phyloP scores from a whole-genome alignment of 768 basidiomycete species.

The Cystobasidium onofrii region DNA sequence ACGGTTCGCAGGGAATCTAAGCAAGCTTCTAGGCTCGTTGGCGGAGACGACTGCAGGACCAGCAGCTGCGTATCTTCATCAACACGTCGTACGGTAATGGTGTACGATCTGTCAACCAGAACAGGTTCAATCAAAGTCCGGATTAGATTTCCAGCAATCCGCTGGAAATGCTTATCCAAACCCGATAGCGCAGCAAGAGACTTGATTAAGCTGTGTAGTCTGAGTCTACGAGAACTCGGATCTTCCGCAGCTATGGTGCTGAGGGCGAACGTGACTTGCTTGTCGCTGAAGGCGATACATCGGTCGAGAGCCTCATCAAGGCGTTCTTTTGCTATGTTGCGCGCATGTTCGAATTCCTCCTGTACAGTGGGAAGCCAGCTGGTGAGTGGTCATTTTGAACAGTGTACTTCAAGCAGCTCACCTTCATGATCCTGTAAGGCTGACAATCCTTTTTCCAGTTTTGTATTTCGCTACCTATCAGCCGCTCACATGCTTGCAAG shows the following conservation, averaged over 20 bases:
- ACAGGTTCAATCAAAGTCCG: slow-evolving; percentile 8
- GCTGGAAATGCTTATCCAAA: slow-evolving; percentile 1
- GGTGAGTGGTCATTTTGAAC: no score
- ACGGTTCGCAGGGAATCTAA: background rate
- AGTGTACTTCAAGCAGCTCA: background rate
- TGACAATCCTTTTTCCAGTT: slow-evolving; percentile 4
- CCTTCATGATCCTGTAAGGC: slow-evolving; percentile 3
- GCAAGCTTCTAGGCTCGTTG: background rate
- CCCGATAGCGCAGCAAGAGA: background rate
- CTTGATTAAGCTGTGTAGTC: background rate
- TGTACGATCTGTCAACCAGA: background rate
- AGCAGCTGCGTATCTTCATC: background rate
- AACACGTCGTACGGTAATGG: background rate
- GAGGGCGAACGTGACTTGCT: background rate
- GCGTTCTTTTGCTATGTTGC: background rate
- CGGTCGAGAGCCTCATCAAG: slow-evolving; percentile 11
- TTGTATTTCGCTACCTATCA: background rate
- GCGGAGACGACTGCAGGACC: background rate
- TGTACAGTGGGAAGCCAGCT: background rate
- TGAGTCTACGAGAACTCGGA: background rate
- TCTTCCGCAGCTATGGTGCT: background rate
- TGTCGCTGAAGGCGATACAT: background rate
- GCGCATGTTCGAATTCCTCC: background rate
- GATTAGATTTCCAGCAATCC: background rate
- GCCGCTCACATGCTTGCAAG: background rate